These are phyloP conservation scores for Turritis glabra DNA, from an alignment of 345 rosid genomes.

Conservation along the genomic window DNA sequence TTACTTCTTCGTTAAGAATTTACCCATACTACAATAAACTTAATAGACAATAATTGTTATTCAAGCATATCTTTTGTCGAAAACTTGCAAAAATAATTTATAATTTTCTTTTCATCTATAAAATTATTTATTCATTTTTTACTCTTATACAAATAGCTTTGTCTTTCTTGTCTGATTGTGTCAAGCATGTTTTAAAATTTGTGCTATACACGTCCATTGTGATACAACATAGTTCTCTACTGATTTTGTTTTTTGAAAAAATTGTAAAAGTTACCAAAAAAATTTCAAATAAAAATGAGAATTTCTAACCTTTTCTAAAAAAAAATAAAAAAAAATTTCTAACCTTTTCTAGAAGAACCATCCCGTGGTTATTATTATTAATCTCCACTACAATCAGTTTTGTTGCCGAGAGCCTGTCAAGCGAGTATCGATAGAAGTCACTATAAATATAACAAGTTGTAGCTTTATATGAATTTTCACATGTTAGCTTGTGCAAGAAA, in stretches of 20 bases:
- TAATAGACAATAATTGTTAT: background rate
- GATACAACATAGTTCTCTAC: too few relatives aligned
- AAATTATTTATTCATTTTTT: too few relatives aligned
- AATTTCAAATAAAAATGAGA: too few relatives aligned
- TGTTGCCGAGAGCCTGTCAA: background rate
- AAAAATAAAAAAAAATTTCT: too few relatives aligned
- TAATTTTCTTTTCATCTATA: background rate
- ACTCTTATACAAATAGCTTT: background rate
- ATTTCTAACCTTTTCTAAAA: too few relatives aligned
- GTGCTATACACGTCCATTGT: too few relatives aligned
- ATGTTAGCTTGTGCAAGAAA: conserved; percentile 27
- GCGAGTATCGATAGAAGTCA: background rate
- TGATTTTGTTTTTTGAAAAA: too few relatives aligned
- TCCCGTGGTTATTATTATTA: conserved; percentile 13
- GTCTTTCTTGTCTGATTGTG: background rate
- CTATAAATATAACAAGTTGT: too few relatives aligned
- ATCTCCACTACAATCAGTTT: background rate
- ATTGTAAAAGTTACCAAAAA: background rate
- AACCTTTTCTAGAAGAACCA: too few relatives aligned
- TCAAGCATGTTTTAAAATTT: background rate
- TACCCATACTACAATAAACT: background rate
- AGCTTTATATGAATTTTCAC: conserved; percentile 28
- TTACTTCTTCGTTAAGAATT: background rate
- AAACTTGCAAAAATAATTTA: background rate
- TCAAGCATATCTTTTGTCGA: background rate